Evolutionary conservation across 2,329 filamentous ascomycete genomes (phyloP).

Genomic region (Lizonia empirigonia): DNA sequence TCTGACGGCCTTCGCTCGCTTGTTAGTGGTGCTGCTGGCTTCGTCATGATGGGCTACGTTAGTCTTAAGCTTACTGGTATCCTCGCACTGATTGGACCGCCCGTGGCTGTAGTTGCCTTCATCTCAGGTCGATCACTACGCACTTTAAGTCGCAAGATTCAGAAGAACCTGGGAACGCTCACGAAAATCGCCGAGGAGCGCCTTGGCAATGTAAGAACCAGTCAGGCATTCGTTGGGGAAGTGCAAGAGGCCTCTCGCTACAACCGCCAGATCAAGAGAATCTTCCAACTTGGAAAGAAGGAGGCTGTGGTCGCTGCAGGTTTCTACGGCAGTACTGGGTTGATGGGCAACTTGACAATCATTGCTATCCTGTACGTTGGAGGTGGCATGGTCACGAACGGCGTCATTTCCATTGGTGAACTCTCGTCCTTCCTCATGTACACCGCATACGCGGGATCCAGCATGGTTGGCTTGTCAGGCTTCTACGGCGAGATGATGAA

Average conservation of each 20-base stretch:
- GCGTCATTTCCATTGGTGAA: conserved; percentile 87
- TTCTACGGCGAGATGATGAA: conserved; percentile 99
- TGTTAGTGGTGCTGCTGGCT: conserved; percentile 87
- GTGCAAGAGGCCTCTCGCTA: conserved; percentile 88
- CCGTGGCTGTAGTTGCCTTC: conserved; percentile 87
- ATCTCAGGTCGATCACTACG: conserved; percentile 89
- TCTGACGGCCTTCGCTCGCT: conserved; percentile 92
- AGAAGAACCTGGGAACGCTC: conserved; percentile 88
- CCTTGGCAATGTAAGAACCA: conserved; percentile 95
- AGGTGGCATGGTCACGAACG: conserved; percentile 84
- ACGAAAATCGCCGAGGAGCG: conserved; percentile 98
- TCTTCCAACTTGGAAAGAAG: conserved; percentile 84
- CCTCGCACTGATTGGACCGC: conserved; percentile 84
- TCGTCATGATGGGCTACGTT: conserved; percentile 94
- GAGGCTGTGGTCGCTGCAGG: conserved; percentile 89
- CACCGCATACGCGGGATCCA: conserved; percentile 83
- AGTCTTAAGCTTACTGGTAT: conserved; percentile 89
- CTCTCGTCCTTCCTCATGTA: conserved; percentile 99
- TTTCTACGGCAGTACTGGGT: conserved; percentile 85
- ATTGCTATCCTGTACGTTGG: conserved; percentile 88
- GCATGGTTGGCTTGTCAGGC: conserved; percentile 88
- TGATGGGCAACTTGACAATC: conserved; percentile 96
- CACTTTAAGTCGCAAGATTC: conserved; percentile 87
- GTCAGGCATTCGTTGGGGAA: conserved; percentile 94
- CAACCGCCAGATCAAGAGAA: conserved; percentile 88